Evolutionary conservation across 352 stramenopile genomes (phyloP).

Genomic region (Globisporangium spiculum): DNA sequence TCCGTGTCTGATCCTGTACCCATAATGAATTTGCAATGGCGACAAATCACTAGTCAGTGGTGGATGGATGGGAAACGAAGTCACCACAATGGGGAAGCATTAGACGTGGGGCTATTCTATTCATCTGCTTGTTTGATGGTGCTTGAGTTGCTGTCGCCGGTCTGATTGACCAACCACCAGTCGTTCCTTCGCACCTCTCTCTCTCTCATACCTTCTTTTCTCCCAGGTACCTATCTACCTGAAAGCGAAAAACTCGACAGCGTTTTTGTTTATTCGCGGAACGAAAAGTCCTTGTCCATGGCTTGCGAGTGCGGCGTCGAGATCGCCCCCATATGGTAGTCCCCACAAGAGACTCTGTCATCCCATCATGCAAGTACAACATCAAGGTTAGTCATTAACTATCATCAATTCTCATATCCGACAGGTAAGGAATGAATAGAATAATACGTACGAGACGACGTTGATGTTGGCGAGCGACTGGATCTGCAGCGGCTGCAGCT

Average conservation of each 20-base stretch:
- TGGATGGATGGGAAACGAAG: neutral
- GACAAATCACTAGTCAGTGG: neutral
- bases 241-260: neutral
- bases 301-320: conserved; percentile 61
- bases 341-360: conserved; percentile 72
- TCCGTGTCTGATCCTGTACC: neutral
- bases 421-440: neutral
- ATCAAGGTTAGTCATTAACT: neutral
- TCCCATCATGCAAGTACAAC: neutral
- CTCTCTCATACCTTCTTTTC: no score
- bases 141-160: neutral
- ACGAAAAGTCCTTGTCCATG: conserved; percentile 81
- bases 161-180: neutral
- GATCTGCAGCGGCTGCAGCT: conserved; percentile 85
- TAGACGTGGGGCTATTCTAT: conserved; percentile 1
- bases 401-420: neutral
- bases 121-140: conserved; percentile 3
- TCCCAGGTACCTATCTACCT: neutral
- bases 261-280: conserved; percentile 47
- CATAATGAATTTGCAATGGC: neutral
- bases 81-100: neutral
- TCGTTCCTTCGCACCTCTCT: neutral
- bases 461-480: conserved; percentile 50
- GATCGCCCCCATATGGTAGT: conserved; percentile 87
- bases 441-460: conserved; percentile 56